Percentiles rank a stretch among this genome's conserved stretches.
phyloP scores from a whole-genome alignment of 2,329 filamentous ascomycete species.

The Talaromyces sp. region DNA sequence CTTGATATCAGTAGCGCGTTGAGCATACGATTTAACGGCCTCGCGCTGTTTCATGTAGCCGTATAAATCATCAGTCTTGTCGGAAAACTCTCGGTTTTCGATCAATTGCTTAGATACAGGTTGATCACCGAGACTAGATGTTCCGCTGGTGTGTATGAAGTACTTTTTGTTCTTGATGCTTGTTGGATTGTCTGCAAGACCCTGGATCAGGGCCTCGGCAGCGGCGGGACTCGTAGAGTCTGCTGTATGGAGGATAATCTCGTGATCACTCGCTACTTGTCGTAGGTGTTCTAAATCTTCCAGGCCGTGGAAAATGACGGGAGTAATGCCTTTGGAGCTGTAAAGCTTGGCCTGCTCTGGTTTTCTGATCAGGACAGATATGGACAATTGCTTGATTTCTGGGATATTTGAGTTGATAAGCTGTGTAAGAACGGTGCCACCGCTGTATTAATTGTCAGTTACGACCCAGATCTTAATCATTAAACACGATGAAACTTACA shows the following conservation, averaged over 20 bases:
- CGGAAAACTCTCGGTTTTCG: background rate
- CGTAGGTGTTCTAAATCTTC: background rate
- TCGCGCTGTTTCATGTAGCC: slow-evolving; percentile 3
- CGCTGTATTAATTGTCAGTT: background rate
- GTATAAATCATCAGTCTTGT: slow-evolving; percentile 4
- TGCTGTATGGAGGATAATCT: slow-evolving; percentile 1
- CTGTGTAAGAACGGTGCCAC: background rate
- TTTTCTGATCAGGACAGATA: background rate
- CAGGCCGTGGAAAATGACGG: background rate
- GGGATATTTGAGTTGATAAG: background rate
- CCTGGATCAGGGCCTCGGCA: slow-evolving; percentile 2
- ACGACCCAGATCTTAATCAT: background rate
- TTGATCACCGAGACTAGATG: slow-evolving; percentile 6
- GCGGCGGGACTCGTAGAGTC: background rate
- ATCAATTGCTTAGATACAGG: background rate
- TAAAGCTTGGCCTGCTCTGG: background rate
- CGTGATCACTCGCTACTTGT: background rate
- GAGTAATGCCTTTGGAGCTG: background rate
- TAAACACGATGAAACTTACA: background rate
- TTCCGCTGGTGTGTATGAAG: slow-evolving; percentile 9
- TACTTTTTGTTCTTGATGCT: background rate
- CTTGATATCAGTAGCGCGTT: slow-evolving; percentile 4
- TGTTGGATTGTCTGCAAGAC: background rate
- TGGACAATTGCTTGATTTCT: background rate
- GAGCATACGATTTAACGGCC: background rate